These are phyloP conservation scores for Yamadazyma olivae DNA, from an alignment of 805 yeast species.

Conservation along the genomic window DNA sequence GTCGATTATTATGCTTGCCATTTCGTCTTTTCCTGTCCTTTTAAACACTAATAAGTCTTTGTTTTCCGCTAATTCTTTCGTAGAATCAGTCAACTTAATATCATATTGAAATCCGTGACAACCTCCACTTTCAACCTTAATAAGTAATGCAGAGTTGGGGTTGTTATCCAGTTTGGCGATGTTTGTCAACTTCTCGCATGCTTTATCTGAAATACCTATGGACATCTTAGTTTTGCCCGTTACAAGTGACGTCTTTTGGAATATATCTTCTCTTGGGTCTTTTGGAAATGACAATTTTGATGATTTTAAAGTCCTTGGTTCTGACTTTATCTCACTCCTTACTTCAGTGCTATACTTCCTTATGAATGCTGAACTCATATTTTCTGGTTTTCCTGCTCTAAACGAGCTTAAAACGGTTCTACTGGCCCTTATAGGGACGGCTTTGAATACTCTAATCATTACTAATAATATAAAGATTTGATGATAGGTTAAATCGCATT, in stretches of 20 bases:
- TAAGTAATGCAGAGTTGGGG: conserved; percentile 61
- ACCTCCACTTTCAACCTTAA: conserved; percentile 91
- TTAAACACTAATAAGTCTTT: conserved; percentile 53
- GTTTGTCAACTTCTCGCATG: conserved; percentile 48
- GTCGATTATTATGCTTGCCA: conserved; percentile 72
- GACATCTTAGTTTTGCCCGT: conserved; percentile 35
- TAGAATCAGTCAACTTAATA: conserved; percentile 53
- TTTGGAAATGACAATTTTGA: conserved; percentile 30
- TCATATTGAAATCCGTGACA: conserved; percentile 97
- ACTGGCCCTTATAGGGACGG: too few species aligned
- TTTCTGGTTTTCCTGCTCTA: too few species aligned
- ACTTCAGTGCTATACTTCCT: conserved; percentile 1
- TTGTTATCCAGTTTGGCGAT: conserved; percentile 54
- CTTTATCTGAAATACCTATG: conserved; percentile 47
- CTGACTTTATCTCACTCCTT: too few species aligned
- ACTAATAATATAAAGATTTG: too few species aligned
- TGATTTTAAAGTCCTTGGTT: conserved; percentile 19
- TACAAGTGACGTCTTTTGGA: conserved; percentile 29
- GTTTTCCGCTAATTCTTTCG: conserved; percentile 31
- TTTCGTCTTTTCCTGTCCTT: conserved; percentile 50
- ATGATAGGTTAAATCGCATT: too few species aligned
- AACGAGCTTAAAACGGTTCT: too few species aligned
- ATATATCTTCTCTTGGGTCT: conserved; percentile 26
- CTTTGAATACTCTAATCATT: too few species aligned
- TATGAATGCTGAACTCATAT: too few species aligned